Evolutionary conservation across 495 filamentous ascomycete genomes (phyloP), one percentile per base, ranked within the genome.

Genomic region (Aspergillus sparsus): DNA sequence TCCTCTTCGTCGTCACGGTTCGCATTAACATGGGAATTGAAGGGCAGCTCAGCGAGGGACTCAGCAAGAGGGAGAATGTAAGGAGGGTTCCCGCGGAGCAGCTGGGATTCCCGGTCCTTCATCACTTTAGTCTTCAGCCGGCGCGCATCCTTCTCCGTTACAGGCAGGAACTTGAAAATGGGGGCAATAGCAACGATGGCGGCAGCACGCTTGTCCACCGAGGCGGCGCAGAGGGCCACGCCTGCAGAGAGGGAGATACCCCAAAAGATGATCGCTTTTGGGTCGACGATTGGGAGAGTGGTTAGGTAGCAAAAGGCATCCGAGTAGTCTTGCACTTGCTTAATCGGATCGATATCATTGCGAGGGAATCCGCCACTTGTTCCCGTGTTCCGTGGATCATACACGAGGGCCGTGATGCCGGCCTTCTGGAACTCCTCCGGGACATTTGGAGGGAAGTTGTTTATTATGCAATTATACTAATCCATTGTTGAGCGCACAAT

Each of bases 81-180:
- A 36, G 16, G 16, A 6, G n/a, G n/a, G 10, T 44, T 42, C 15
- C 52, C 52, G 15, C 37, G 9, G 2, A 55, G 9, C 2, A 63
- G 5, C 21, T 64, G 64, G 1, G 67, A 65, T 34, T 66, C 71
- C 0, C 71, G 67, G 58, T 73, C 72, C 55, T 65, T 42, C 33
- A 60, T 60, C 34, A 15, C 45, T 46, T 67, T 65, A 1, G 58
- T 60, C 21, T 70, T 51, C 0, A 73, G 57, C 11, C 52, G 16
- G 1, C 56, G 35, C 12, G 52, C 9, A 15, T 60, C 55, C 0
- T 6, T 36, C 13, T 49, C 36, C 1, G 35, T 51, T 2, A 49
- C 32, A 0, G 27, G 42, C 1, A 51, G 34, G 50, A 55, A 63
- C 7, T 64, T 45, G 55, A 67, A 62, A 21, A 66, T 47, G 4